A percentile compares a stretch with the other conserved stretches of the same genome.
phyloP scores from a whole-genome alignment of 2,329 filamentous ascomycete genomes.

The Ceratocystis smalleyi region DNA sequence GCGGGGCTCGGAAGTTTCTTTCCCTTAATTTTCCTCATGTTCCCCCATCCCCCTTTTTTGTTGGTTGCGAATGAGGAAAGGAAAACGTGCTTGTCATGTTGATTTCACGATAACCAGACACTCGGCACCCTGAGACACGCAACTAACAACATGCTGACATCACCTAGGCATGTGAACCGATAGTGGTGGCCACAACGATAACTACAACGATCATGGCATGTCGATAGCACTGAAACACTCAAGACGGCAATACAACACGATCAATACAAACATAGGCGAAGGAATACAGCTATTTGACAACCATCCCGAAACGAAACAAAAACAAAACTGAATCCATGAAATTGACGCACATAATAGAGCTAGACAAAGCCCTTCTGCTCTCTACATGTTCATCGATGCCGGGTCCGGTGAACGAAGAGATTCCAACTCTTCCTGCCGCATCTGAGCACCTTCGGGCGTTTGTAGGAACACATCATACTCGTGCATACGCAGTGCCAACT shows the following conservation, averaged over 20 bases:
- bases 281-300: too few relatives aligned
- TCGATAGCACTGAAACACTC: too few relatives aligned
- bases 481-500: conserved; percentile 37
- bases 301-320: too few relatives aligned
- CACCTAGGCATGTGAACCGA: too few relatives aligned
- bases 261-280: too few relatives aligned
- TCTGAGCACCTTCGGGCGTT: conserved; percentile 17
- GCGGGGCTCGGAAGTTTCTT: not conserved
- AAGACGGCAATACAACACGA: too few relatives aligned
- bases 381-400: conserved; percentile 2
- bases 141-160: not conserved
- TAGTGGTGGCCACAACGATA: too few relatives aligned
- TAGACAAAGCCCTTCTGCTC: not conserved
- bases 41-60: not conserved
- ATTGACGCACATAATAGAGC: too few relatives aligned
- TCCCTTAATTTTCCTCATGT: not conserved
- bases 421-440: conserved; percentile 9
- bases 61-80: not conserved
- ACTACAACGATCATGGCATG: too few relatives aligned
- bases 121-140: not conserved
- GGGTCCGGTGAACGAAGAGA: not conserved
- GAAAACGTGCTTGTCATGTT: not conserved
- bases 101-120: not conserved
- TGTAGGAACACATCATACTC: conserved; percentile 34
- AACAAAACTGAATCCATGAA: too few relatives aligned